A percentile compares a stretch with the other conserved stretches of the same genome.
phyloP scores from a whole-genome alignment of 345 rosid genomes.

The Trapa incisa region DNA sequence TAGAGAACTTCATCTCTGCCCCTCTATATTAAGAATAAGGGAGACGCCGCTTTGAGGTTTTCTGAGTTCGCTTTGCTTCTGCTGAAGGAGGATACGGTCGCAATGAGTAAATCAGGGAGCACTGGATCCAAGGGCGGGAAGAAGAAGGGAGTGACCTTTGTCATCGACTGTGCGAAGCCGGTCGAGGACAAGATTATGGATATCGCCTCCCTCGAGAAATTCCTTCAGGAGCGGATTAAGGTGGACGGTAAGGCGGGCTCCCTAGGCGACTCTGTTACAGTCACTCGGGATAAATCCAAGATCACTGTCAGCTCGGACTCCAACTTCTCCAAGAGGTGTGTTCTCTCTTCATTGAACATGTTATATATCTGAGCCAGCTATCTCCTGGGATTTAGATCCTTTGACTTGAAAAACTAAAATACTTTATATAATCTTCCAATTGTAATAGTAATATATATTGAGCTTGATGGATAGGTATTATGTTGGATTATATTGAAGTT shows the following conservation, averaged over 20 bases:
- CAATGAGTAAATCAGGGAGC: slow-evolving; percentile 22
- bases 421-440: background rate
- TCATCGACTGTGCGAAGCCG: slow-evolving; percentile 36
- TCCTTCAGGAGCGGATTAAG: slow-evolving; percentile 43
- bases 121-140: slow-evolving; percentile 22
- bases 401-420: background rate
- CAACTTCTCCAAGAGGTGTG: slow-evolving; percentile 67
- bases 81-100: slow-evolving; percentile 3
- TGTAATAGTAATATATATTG: no score
- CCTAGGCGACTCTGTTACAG: slow-evolving; percentile 31
- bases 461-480: no score
- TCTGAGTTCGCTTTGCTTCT: background rate
- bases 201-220: slow-evolving; percentile 37
- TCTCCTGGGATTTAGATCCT: background rate
- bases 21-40: background rate
- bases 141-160: slow-evolving; percentile 35
- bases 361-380: no score
- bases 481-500: no score
- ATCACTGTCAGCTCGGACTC: slow-evolving; percentile 49
- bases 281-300: slow-evolving; percentile 30
- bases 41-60: background rate
- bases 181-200: slow-evolving; percentile 41
- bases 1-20: background rate
- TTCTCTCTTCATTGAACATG: background rate
- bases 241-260: slow-evolving; percentile 38